Evolutionary conservation across 208 protist species (phyloP), one percentile per base, ranked within the genome.

Genomic region (Herpetomonas samuelpessoai): DNA sequence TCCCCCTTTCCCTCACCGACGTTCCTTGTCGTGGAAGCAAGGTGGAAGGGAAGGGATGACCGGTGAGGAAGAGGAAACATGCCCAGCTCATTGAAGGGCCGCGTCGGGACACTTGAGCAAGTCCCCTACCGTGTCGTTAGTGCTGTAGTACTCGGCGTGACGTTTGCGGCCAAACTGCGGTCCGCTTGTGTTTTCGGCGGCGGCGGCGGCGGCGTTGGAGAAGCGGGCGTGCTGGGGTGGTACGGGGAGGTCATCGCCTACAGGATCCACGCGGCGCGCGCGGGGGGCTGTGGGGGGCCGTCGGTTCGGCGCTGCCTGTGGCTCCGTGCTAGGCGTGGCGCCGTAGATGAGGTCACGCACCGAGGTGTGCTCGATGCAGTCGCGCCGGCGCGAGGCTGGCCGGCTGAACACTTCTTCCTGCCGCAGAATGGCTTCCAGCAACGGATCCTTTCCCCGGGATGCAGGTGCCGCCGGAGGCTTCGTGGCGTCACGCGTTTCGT

Each of bases 281-380:
- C 29, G 22, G n/a, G 48, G 56, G 1, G 65, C 41, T 22, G 28
- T 50, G 1, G 57, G 50, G 6, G 51, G 28, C 2, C 41, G 27
- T 25, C 28, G 44, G 16, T 1, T 14, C 1, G 49, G 53, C 22
- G 56, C 46, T n/a, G 67, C 52, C 18, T 53, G 52, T 26, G 47
- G 51, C 30, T 73, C 55, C 35, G 14, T 41, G 14, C 35, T 41
- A 14, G 35, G 9, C 6, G 6, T 41, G 9, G 35, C 14, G n/a
- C 61, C 56, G 60, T 90, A 94, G 61, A 94, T 79, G 1, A 94
- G 75, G 31, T 92, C 81, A 21, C 81, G 79, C 29, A 84, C 82
- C 3, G 79, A 71, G 46, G 66, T 78, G 47, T 71, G 74, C 26
- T 83, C 74, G 39, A 83, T 74, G 51, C 71, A 81, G n/a, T 62